These are phyloP conservation scores for Phytophthora quininea DNA, from an alignment of 352 stramenopile species.

Conservation along the genomic window DNA sequence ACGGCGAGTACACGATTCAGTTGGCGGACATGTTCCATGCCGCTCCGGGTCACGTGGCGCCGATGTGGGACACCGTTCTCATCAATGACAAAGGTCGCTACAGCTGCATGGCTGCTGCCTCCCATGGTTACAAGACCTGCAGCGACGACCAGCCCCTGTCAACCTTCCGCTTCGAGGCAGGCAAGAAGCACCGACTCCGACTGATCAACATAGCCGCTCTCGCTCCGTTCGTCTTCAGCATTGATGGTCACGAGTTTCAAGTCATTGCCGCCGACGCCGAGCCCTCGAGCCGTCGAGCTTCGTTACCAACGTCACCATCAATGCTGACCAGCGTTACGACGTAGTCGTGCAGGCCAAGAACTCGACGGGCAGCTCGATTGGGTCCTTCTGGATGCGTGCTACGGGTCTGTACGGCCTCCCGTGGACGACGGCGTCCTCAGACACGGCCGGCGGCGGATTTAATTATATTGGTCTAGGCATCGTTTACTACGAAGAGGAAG, in stretches of 20 bases:
- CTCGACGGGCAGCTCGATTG: not conserved
- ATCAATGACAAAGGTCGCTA: slow-evolving; percentile 36
- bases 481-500: slow-evolving; percentile 16
- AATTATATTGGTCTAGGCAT: slow-evolving; percentile 30
- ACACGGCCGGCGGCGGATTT: slow-evolving; percentile 15
- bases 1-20: slow-evolving; percentile 31
- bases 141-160: slow-evolving; percentile 15
- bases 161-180: slow-evolving; percentile 21
- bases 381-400: slow-evolving; percentile 30
- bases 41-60: not conserved
- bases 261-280: slow-evolving; percentile 33
- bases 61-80: slow-evolving; percentile 34
- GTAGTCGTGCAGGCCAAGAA: slow-evolving; percentile 29
- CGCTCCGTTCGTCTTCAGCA: slow-evolving; percentile 36
- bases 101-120: slow-evolving; percentile 26
- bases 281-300: slow-evolving; percentile 20
- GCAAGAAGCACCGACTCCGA: slow-evolving; percentile 29
- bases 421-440: slow-evolving; percentile 16
- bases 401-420: slow-evolving; percentile 23
- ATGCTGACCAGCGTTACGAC: slow-evolving; percentile 36
- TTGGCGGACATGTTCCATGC: slow-evolving; percentile 37
- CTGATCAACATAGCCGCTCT: slow-evolving; percentile 30
- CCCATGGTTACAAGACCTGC: slow-evolving; percentile 11
- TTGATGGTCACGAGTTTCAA: slow-evolving; percentile 34
- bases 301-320: slow-evolving; percentile 27